A percentile compares a stretch with the other conserved stretches of the same genome.
Conservation (phyloP, 2,329 filamentous ascomycete species). For the Polytolypa hystricis region DNA sequence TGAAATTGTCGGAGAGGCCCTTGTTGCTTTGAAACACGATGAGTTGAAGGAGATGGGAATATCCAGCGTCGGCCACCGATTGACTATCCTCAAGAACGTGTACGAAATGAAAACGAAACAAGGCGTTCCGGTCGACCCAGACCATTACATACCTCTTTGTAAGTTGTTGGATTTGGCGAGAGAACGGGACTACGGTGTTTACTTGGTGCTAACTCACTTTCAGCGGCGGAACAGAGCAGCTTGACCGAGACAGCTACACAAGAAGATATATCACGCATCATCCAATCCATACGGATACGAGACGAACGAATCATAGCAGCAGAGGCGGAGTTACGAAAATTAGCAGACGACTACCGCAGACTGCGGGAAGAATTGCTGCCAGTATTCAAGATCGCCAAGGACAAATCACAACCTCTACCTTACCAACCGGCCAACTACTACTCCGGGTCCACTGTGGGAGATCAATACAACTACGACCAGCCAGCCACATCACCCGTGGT, state of each 20-base stretch:
- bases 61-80: constrained; percentile 78
- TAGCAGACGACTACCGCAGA: constrained; percentile 80
- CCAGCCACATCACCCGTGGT: constrained; percentile 28
- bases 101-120: constrained; percentile 95
- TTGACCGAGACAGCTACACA: constrained; percentile 80
- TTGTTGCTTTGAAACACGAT: constrained; percentile 80
- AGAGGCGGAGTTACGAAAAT: constrained; percentile 69
- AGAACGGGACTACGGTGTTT: too few relatives aligned
- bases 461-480: constrained; percentile 25
- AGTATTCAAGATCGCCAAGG: constrained; percentile 80
- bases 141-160: constrained; percentile 91
- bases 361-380: constrained; percentile 86
- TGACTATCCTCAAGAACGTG: constrained; percentile 90
- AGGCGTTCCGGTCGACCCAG: constrained; percentile 78
- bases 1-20: constrained; percentile 81
- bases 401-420: constrained; percentile 79
- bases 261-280: constrained; percentile 83
- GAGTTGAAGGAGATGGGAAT: constrained; percentile 95
- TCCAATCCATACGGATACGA: constrained; percentile 76
- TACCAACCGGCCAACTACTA: constrained; percentile 29
- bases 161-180: constrained; percentile 41
- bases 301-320: constrained; percentile 80
- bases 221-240: constrained; percentile 79
- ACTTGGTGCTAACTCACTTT: too few relatives aligned
- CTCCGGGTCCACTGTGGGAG: constrained; percentile 17